Conservation (phyloP, 495 filamentous ascomycete species). For the Neurospora cerealis region DNA sequence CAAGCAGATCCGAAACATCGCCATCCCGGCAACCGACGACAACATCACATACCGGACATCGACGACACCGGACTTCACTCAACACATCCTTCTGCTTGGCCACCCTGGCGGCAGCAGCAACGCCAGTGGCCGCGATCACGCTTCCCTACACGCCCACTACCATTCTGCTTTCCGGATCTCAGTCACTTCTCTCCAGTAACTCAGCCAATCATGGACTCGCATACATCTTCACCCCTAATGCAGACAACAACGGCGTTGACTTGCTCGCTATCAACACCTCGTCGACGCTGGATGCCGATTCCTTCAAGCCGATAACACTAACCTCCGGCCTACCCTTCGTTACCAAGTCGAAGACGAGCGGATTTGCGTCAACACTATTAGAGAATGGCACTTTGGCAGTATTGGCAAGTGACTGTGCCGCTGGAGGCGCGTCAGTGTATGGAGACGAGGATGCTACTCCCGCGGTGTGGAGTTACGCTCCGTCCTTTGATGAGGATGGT, state of each 20-base stretch:
- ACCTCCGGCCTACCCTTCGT: conserved; percentile 59
- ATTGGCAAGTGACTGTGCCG: conserved; percentile 57
- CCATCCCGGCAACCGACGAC: not conserved
- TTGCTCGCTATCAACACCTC: conserved; percentile 59
- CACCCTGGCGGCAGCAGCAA: not conserved
- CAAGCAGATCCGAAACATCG: not conserved
- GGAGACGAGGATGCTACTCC: conserved; percentile 5
- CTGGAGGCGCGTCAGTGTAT: conserved; percentile 14
- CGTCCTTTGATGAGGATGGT: not conserved
- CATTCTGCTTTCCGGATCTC: conserved; percentile 46
- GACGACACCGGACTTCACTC: not conserved
- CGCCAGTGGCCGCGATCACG: conserved; percentile 19
- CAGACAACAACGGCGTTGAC: conserved; percentile 27
- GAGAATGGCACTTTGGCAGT: conserved; percentile 56
- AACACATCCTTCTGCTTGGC: not conserved
- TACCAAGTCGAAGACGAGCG: conserved; percentile 23
- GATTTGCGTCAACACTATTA: conserved; percentile 57
- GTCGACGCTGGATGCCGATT: conserved; percentile 38
- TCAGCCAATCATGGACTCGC: conserved; percentile 13
- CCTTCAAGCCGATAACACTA: conserved; percentile 46
- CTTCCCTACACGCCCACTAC: conserved; percentile 70
- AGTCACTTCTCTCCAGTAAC: conserved; percentile 27
- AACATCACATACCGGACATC: conserved; percentile 2
- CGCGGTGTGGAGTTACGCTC: conserved; percentile 30
- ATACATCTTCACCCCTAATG: conserved; percentile 50